phyloP scores from a whole-genome alignment of 164 flowering plant species.

The Akebia trifoliata region DNA sequence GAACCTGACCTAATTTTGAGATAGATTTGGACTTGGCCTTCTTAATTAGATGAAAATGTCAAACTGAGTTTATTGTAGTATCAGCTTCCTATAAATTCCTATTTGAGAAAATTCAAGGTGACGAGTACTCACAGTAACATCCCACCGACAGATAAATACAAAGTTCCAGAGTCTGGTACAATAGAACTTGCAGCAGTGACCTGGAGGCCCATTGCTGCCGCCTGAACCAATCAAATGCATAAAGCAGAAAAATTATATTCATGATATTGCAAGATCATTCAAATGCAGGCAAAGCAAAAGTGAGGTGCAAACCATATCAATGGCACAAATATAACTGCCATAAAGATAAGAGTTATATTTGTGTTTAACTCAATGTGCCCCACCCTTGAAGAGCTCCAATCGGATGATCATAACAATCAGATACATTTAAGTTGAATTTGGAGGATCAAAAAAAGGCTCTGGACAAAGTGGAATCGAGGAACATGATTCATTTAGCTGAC shows the following conservation, averaged over 20 bases:
- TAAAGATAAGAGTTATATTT: too few species aligned
- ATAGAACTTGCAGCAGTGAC: slow-evolving; percentile 58
- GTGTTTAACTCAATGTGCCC: too few species aligned
- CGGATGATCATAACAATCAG: background rate
- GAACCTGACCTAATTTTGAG: background rate
- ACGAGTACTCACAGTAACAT: slow-evolving; percentile 70
- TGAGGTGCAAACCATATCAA: too few species aligned
- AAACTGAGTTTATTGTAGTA: background rate
- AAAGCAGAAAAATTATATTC: background rate
- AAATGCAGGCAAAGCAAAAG: too few species aligned
- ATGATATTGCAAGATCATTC: background rate
- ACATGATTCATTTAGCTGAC: too few species aligned
- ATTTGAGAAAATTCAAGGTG: slow-evolving; percentile 3
- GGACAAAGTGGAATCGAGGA: too few species aligned
- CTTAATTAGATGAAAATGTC: background rate
- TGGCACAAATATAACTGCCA: too few species aligned
- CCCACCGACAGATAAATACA: slow-evolving; percentile 82
- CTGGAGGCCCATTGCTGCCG: slow-evolving; percentile 70
- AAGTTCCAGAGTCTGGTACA: slow-evolving; percentile 26
- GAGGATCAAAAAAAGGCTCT: background rate
- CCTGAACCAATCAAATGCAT: slow-evolving; percentile 39
- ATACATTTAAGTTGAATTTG: background rate
- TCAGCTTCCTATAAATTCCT: background rate
- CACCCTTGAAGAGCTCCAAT: background rate
- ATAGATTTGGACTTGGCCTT: background rate